Evolutionary conservation across 2,329 filamentous ascomycete genomes (phyloP).

Genomic region (Fusarium azukiicola): DNA sequence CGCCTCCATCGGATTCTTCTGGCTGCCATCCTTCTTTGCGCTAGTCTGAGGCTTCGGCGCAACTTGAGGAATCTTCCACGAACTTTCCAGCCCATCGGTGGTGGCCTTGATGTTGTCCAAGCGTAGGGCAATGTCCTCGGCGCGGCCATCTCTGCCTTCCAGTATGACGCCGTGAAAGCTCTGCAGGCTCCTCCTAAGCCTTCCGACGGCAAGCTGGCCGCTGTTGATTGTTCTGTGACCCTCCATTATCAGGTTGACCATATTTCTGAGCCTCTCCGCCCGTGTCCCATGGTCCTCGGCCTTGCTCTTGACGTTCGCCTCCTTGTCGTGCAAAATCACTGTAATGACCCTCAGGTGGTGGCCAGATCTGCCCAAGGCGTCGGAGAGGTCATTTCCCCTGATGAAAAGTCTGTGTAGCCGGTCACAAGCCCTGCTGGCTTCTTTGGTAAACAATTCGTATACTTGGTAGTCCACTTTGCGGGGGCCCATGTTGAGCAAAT

Average conservation of each 20-base stretch:
- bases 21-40: not conserved
- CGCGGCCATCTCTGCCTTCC: no score
- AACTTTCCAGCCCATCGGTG: not conserved
- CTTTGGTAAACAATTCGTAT: not conserved
- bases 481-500: no score
- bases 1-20: not conserved
- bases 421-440: not conserved
- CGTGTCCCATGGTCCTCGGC: not conserved
- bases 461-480: no score
- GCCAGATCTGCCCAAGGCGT: not conserved
- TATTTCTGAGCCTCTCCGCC: not conserved
- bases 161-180: not conserved
- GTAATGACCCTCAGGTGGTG: not conserved
- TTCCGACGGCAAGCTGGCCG: not conserved
- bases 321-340: not conserved
- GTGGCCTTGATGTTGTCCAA: not conserved
- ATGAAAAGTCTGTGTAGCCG: not conserved
- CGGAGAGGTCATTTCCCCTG: not conserved
- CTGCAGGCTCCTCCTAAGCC: not conserved
- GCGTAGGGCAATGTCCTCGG: not conserved
- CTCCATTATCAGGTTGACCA: not conserved
- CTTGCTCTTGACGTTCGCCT: not conserved
- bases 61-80: not conserved
- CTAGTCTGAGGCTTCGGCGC: not conserved
- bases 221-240: not conserved